A percentile compares a stretch with the other conserved stretches of the same genome.
phyloP scores from a whole-genome alignment of 345 rosid genomes.

The Viola odorata region DNA sequence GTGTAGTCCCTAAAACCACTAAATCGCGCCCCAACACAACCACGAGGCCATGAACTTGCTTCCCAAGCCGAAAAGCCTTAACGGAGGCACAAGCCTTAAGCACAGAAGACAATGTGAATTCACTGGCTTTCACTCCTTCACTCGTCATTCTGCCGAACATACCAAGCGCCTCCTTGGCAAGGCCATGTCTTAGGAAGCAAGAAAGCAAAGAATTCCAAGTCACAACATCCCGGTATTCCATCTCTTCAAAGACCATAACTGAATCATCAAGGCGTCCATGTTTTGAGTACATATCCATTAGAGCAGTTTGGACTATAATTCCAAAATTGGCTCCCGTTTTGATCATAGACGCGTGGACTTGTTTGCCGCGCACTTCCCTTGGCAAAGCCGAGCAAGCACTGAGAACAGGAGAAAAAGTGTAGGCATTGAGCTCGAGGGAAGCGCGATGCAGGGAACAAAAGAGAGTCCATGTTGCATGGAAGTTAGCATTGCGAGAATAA shows the following conservation, averaged over 20 bases:
- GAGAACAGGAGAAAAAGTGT: conserved; percentile 68
- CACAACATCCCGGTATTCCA: conserved; percentile 53
- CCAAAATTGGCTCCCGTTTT: conserved; percentile 52
- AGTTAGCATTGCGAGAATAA: conserved; percentile 32
- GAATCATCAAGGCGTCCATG: conserved; percentile 41
- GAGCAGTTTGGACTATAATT: conserved; percentile 55
- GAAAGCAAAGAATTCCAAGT: conserved; percentile 76
- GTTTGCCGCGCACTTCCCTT: conserved; percentile 43
- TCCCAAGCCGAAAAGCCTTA: conserved; percentile 54
- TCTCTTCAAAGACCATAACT: conserved; percentile 43
- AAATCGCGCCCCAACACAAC: conserved; percentile 63
- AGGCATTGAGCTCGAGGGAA: conserved; percentile 36
- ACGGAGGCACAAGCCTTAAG: conserved; percentile 56
- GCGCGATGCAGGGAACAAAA: conserved; percentile 36
- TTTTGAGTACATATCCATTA: conserved; percentile 69
- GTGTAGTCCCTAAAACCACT: conserved; percentile 62
- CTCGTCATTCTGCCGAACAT: conserved; percentile 51
- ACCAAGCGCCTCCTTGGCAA: conserved; percentile 46
- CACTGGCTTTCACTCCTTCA: conserved; percentile 48
- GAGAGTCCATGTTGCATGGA: conserved; percentile 46
- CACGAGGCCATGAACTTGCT: conserved; percentile 68
- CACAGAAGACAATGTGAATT: conserved; percentile 60
- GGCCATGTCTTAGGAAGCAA: conserved; percentile 47
- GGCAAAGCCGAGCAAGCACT: conserved; percentile 52
- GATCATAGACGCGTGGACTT: conserved; percentile 67